phyloP scores from a whole-genome alignment of 352 stramenopile genomes.

The Pythium diclinum region DNA sequence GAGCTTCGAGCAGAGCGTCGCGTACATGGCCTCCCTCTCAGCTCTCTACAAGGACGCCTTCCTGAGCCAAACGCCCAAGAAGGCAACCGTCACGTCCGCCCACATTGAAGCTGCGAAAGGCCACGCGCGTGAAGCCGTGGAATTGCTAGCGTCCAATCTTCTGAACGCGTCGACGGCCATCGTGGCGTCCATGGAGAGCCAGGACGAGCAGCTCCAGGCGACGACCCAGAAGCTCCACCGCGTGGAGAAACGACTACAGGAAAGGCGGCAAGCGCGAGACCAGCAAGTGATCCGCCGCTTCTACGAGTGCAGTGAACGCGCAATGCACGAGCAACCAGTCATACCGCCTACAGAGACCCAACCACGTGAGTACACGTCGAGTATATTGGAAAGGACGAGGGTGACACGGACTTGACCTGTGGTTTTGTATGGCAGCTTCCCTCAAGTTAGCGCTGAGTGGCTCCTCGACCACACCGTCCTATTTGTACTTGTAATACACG shows the following conservation, averaged over 20 bases:
- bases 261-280: slow-evolving; percentile 2
- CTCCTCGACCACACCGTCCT: slow-evolving; percentile 5
- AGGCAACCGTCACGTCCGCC: slow-evolving; percentile 25
- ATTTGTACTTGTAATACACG: slow-evolving; percentile 9
- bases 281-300: slow-evolving; percentile 16
- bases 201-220: slow-evolving; percentile 26
- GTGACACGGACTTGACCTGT: background rate
- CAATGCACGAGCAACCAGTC: background rate
- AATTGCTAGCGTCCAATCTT: slow-evolving; percentile 58
- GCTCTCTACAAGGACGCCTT: slow-evolving; percentile 54
- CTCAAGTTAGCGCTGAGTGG: background rate
- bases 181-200: slow-evolving; percentile 35
- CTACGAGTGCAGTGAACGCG: background rate
- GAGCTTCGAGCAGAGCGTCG: slow-evolving; percentile 52
- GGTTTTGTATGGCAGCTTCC: background rate
- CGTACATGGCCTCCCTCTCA: slow-evolving; percentile 49
- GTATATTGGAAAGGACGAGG: too few species aligned
- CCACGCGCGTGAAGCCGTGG: slow-evolving; percentile 49
- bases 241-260: slow-evolving; percentile 13
- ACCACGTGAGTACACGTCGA: background rate
- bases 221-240: slow-evolving; percentile 5
- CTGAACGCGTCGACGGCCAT: slow-evolving; percentile 45
- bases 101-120: slow-evolving; percentile 44
- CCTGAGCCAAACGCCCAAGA: background rate
- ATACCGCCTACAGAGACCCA: background rate